Conservation (phyloP, 78 protist species). For the Pelomyxa schiedti region DNA sequence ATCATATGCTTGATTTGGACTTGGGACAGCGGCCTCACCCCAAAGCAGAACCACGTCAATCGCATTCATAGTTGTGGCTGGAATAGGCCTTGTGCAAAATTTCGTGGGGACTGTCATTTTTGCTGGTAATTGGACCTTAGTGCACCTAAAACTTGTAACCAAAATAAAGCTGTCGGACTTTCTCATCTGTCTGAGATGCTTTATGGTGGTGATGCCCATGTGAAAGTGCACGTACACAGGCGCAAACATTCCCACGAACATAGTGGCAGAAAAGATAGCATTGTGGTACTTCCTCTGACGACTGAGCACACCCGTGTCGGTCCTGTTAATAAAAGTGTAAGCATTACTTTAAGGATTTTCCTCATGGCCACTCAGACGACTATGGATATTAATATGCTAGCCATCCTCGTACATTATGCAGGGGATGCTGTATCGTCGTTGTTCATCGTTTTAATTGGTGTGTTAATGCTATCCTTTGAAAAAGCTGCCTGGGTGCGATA, state of each 20-base stretch:
- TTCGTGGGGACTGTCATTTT: constrained; percentile 49
- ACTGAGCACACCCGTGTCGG: not conserved
- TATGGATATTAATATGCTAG: constrained; percentile 49
- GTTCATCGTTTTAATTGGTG: constrained; percentile 58
- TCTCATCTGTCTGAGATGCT: too few relatives aligned
- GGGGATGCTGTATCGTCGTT: constrained; percentile 76
- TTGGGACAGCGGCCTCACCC: not conserved
- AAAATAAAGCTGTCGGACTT: not conserved
- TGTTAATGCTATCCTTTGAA: constrained; percentile 3
- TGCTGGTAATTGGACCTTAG: constrained; percentile 31
- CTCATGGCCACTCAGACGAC: constrained; percentile 1
- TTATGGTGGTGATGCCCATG: too few relatives aligned
- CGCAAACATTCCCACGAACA: not conserved
- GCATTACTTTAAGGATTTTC: constrained; percentile 18
- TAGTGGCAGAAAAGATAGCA: not conserved
- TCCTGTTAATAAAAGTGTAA: not conserved
- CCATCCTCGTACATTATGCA: constrained; percentile 62
- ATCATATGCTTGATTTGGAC: not conserved
- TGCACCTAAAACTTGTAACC: constrained; percentile 1
- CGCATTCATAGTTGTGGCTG: constrained; percentile 55
- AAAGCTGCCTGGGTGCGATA: constrained; percentile 28
- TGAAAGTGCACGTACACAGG: not conserved
- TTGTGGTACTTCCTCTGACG: not conserved
- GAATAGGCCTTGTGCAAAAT: constrained; percentile 58
- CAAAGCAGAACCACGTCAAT: constrained; percentile 5